A percentile compares a stretch with the other conserved stretches of the same genome.
These are phyloP conservation scores for Penicillium sp. DNA, from an alignment of 2,329 filamentous ascomycete genomes.

Conservation along the genomic window DNA sequence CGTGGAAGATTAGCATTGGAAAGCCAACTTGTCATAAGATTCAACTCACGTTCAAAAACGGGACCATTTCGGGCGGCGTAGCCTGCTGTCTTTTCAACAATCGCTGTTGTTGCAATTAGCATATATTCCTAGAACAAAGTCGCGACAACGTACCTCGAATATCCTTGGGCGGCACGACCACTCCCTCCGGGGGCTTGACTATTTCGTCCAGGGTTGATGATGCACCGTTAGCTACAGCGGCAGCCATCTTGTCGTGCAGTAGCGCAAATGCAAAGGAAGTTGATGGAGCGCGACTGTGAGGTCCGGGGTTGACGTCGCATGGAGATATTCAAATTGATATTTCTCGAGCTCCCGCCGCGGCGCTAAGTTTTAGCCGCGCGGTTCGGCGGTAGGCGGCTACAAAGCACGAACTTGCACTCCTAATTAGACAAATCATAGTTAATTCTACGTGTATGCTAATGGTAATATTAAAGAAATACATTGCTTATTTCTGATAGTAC, in stretches of 20 bases:
- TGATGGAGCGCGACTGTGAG: not conserved
- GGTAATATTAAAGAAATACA: not conserved
- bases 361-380: conserved; percentile 7
- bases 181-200: conserved; percentile 73
- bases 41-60: conserved; percentile 55
- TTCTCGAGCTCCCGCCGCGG: not conserved
- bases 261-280: not conserved
- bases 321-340: not conserved
- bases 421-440: no score
- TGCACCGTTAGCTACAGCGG: conserved; percentile 35
- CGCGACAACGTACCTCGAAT: conserved; percentile 58
- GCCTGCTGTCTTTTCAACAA: conserved; percentile 91
- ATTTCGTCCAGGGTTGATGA: conserved; percentile 51
- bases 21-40: not conserved
- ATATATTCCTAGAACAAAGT: conserved; percentile 5
- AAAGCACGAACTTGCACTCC: not conserved
- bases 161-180: conserved; percentile 80
- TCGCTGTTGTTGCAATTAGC: conserved; percentile 44
- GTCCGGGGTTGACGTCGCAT: not conserved
- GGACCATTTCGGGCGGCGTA: conserved; percentile 68
- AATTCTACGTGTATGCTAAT: not conserved
- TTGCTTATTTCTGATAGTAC: not conserved
- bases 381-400: not conserved
- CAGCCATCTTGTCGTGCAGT: conserved; percentile 31
- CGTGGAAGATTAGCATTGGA: not conserved